Percentiles rank a stretch among this genome's conserved stretches.
These are phyloP conservation scores for Stagonosporopsis tanaceti DNA, from an alignment of 2,329 filamentous ascomycete species.

Conservation along the genomic window DNA sequence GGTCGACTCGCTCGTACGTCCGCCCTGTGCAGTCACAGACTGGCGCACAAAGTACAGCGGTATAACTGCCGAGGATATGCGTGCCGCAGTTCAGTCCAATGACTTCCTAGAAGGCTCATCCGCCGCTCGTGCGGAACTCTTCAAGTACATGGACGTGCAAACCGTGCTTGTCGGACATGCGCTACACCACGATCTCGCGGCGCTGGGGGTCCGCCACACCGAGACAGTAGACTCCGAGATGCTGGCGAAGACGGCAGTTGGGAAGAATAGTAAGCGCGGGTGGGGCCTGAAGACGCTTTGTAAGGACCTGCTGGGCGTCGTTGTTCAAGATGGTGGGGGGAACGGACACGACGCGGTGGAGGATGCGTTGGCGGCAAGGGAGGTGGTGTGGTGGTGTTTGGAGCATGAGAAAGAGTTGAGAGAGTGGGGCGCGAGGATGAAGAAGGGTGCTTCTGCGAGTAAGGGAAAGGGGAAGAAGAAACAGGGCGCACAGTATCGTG, in stretches of 20 bases:
- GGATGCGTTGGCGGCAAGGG: slow-evolving; percentile 14
- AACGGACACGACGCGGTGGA: slow-evolving; percentile 12
- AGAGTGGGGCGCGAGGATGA: slow-evolving; percentile 2
- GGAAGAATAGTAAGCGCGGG: not conserved
- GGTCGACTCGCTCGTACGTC: slow-evolving; percentile 54
- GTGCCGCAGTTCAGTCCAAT: slow-evolving; percentile 20
- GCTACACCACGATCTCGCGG: slow-evolving; percentile 55
- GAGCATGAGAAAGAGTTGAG: not conserved
- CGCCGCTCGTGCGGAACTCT: slow-evolving; percentile 54
- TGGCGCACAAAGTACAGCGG: slow-evolving; percentile 54
- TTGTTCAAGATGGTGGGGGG: slow-evolving; percentile 4
- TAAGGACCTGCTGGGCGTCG: slow-evolving; percentile 1
- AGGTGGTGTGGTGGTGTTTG: slow-evolving; percentile 16
- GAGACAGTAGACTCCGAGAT: slow-evolving; percentile 57
- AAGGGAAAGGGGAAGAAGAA: not conserved
- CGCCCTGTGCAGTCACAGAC: slow-evolving; percentile 44
- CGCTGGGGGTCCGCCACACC: slow-evolving; percentile 54
- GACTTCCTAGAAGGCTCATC: slow-evolving; percentile 53
- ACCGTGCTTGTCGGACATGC: slow-evolving; percentile 61
- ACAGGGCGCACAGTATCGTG: no score
- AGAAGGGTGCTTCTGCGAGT: not conserved
- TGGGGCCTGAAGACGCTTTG: slow-evolving; percentile 14
- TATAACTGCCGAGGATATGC: slow-evolving; percentile 45
- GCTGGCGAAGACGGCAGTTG: slow-evolving; percentile 50
- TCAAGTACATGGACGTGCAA: slow-evolving; percentile 51